Conservation (phyloP, 2,329 filamentous ascomycete genomes). For the Talaromyces sp. region DNA sequence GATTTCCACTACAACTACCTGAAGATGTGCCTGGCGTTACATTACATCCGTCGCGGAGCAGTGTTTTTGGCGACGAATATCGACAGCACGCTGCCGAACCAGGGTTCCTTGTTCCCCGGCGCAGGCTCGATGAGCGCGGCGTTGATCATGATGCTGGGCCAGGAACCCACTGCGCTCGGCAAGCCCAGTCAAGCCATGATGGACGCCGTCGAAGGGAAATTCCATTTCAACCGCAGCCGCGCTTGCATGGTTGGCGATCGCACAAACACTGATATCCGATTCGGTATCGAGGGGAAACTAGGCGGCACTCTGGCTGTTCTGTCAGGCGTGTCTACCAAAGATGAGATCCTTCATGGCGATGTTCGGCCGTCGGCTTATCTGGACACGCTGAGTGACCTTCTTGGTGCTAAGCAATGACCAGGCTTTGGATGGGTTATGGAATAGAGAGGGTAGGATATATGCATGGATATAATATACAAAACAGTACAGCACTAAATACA, state of each 20-base stretch:
- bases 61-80: conserved; percentile 89
- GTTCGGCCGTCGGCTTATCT: conserved; percentile 78
- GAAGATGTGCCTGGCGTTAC: conserved; percentile 77
- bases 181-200: conserved; percentile 99
- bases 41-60: conserved; percentile 76
- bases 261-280: conserved; percentile 91
- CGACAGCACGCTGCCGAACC: conserved; percentile 81
- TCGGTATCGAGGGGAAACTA: conserved; percentile 83
- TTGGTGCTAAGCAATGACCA: conserved; percentile 21
- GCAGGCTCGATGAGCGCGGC: conserved; percentile 79
- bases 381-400: conserved; percentile 75
- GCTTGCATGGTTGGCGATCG: conserved; percentile 97
- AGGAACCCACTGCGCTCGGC: conserved; percentile 71
- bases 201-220: conserved; percentile 96
- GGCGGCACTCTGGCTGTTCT: conserved; percentile 88
- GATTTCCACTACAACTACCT: conserved; percentile 96
- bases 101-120: conserved; percentile 80
- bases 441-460: neutral
- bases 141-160: conserved; percentile 63
- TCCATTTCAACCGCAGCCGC: conserved; percentile 73
- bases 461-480: conserved; percentile 2
- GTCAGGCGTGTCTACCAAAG: conserved; percentile 78
- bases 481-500: neutral
- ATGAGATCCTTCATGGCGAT: conserved; percentile 71
- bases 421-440: neutral